phyloP scores from a whole-genome alignment of 345 rosid species.

The Eucalyptus regnans region DNA sequence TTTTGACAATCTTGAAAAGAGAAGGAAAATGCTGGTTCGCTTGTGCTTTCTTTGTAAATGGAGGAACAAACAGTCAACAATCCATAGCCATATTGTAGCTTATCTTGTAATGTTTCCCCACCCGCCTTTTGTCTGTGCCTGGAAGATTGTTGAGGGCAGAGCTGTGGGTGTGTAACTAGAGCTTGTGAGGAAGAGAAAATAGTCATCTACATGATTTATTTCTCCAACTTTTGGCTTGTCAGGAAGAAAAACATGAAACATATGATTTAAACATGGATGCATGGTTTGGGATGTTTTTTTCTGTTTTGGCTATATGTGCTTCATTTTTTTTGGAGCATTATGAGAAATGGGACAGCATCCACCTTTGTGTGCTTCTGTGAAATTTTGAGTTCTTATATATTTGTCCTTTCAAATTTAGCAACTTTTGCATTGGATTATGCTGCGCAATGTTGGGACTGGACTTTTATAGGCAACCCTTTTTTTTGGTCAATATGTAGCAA shows the following conservation, averaged over 20 bases:
- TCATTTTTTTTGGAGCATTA: background rate
- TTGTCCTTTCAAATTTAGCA: background rate
- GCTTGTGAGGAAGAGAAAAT: background rate
- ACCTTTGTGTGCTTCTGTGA: background rate
- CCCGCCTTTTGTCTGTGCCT: background rate
- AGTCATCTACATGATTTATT: background rate
- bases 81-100: background rate
- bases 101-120: background rate
- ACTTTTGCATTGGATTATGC: background rate
- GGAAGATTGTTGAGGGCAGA: background rate
- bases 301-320: background rate
- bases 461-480: background rate
- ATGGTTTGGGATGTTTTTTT: background rate
- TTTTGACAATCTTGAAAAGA: background rate
- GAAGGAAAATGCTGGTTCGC: background rate
- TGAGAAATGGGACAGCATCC: background rate
- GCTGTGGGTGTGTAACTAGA: background rate
- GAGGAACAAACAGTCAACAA: background rate
- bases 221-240: background rate
- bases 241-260: background rate
- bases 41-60: background rate
- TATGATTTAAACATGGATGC: background rate
- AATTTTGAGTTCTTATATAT: background rate
- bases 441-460: background rate
- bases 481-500: background rate